phyloP scores from a whole-genome alignment of 2,329 filamentous ascomycete genomes.

The Colletotrichum scovillei region DNA sequence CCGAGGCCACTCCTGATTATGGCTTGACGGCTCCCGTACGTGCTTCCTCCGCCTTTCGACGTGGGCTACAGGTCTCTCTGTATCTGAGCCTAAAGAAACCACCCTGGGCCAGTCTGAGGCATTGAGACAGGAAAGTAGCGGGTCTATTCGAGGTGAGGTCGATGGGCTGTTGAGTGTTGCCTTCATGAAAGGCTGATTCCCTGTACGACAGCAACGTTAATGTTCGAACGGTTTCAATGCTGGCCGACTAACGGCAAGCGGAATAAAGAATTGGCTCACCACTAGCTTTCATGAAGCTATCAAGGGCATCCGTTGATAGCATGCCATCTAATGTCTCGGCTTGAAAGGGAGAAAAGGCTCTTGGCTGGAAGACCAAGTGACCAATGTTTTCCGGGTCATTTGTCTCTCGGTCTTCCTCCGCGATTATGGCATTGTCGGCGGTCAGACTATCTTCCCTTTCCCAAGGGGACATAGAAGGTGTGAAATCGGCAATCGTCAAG shows the following conservation, averaged over 20 bases:
- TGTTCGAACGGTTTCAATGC: neutral
- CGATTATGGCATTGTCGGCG: neutral
- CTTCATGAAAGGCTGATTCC: neutral
- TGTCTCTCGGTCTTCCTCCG: neutral
- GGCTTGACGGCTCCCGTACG: neutral
- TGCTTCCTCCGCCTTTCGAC: neutral
- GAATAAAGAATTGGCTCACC: neutral
- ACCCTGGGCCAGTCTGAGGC: neutral
- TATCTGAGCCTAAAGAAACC: neutral
- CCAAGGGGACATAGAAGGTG: neutral
- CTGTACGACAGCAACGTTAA: neutral
- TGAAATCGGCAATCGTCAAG: neutral
- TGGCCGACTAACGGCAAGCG: neutral
- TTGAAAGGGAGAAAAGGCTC: neutral
- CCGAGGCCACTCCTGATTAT: neutral
- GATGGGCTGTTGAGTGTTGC: neutral
- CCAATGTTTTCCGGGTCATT: neutral
- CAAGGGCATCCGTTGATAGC: neutral
- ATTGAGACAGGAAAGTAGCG: neutral
- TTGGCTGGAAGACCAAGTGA: neutral
- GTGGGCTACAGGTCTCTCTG: neutral
- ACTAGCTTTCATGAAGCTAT: neutral
- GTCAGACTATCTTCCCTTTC: neutral
- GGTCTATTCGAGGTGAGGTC: neutral
- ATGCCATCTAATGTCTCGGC: neutral